These are phyloP conservation scores for Gloeophyllum trabeum DNA, from an alignment of 768 basidiomycete species.

Conservation along the genomic window DNA sequence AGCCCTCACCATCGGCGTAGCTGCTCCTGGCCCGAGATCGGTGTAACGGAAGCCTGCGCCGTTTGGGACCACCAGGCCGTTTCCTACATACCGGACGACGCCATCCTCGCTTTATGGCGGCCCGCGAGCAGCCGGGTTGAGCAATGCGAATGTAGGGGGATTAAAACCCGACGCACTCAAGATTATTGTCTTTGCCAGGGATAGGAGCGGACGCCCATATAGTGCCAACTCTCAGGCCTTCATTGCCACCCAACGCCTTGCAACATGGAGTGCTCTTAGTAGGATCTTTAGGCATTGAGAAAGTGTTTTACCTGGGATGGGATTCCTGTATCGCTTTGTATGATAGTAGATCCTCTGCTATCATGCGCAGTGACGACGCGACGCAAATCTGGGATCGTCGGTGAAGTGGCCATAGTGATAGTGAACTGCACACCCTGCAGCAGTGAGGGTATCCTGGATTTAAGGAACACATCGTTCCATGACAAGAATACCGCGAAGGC, in stretches of 20 bases:
- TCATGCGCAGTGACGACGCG: constrained; percentile 43
- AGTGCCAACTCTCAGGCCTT: constrained; percentile 22
- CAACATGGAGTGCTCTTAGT: too few species aligned
- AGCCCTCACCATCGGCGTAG: constrained; percentile 33
- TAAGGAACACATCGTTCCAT: too few species aligned
- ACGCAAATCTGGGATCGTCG: constrained; percentile 30
- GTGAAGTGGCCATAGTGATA: too few species aligned
- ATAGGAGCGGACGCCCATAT: constrained; percentile 41
- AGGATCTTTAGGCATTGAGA: too few species aligned
- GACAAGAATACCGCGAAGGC: too few species aligned
- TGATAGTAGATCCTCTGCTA: constrained; percentile 25
- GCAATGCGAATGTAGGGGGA: too few species aligned
- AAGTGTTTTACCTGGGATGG: constrained; percentile 15
- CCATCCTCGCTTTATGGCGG: constrained; percentile 24
- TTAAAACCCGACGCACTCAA: too few species aligned
- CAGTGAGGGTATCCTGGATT: too few species aligned
- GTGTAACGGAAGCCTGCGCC: constrained; percentile 41
- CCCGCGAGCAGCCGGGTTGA: too few species aligned
- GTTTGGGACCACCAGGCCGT: constrained; percentile 29
- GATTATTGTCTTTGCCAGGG: constrained; percentile 47
- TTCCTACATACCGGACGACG: constrained; percentile 25
- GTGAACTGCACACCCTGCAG: too few species aligned
- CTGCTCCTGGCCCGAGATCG: constrained; percentile 40
- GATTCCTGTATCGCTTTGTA: constrained; percentile 24
- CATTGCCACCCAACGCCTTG: constrained; percentile 12